Base-by-base conservation (phyloP, 2,329 filamentous ascomycete species). In the Aspergillus quadrilineatus region DNA sequence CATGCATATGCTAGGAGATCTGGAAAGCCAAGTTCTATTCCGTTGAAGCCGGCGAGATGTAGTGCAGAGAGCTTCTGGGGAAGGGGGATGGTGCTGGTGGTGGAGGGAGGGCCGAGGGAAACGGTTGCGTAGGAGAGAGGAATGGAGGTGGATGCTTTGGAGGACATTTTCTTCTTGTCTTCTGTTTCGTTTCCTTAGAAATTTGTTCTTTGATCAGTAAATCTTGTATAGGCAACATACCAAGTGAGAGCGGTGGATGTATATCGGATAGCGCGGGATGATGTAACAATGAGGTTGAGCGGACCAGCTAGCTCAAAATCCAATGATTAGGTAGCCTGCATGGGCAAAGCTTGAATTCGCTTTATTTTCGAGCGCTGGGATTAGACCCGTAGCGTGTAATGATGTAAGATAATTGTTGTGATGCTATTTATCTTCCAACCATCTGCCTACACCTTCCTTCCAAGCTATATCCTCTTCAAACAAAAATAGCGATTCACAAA, bases 11-110 rank as follows among this genome's bases (percentile, higher is more conserved):
- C 74, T 9, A 87, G 70, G 2, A 93, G 82, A 63, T 92, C 88
- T 0, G 88, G 86, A 75, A 92, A 89, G 0, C 85, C 85, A 6
- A 92, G 82, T 71, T 92, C 89, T 57, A 92, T 86, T 12, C 80
- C 87, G 9, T 79, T 74, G 69, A 91, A 79, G 6, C 73, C 73
- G 3, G 75, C 74, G 30, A 7, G n/a, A 22, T 69, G 63, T 32
- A 79, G 75, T 37, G 75, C 72, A 61, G 73, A 61, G 6, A 79
- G 71, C 50, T 73, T 77, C 9, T 62, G 62, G 1, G 71, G 69
- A 4, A 79, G 67, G 34, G 34, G 34, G 34, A 37, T 37, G 10
- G 10, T 9, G 10, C 8, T 14, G 0, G 69, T 69, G 58, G 76
- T 69, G 29, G 64, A 65, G 8, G 66, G 60, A 50, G 65, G 66